These are phyloP conservation scores for Globisporangium irregulare DNA, from an alignment of 352 stramenopile genomes.

Conservation along the genomic window DNA sequence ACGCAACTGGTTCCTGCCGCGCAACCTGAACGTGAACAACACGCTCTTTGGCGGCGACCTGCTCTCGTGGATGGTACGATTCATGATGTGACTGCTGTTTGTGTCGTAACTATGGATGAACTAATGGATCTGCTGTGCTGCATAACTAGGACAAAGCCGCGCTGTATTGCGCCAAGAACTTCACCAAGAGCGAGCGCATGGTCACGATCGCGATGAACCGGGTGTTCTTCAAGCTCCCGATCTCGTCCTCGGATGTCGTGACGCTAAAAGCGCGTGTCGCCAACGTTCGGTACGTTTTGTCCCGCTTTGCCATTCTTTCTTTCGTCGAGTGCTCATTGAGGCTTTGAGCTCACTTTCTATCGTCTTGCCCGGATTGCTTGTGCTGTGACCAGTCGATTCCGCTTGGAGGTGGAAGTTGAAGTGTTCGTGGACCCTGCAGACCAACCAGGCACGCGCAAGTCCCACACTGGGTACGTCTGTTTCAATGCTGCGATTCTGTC, in stretches of 20 bases:
- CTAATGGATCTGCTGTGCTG: not conserved
- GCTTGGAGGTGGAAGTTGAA: slow-evolving; percentile 72
- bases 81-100: not conserved
- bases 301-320: no score
- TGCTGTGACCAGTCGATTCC: slow-evolving; percentile 37
- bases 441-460: slow-evolving; percentile 43
- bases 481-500: not conserved
- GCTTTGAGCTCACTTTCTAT: not conserved
- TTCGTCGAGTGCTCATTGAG: no score
- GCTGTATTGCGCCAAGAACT: slow-evolving; percentile 61
- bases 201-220: slow-evolving; percentile 64
- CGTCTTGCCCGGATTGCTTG: not conserved
- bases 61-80: slow-evolving; percentile 49
- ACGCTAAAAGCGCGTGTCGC: slow-evolving; percentile 62
- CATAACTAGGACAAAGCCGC: slow-evolving; percentile 49
- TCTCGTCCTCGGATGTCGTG: slow-evolving; percentile 63
- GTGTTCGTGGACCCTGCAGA: slow-evolving; percentile 61
- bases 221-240: slow-evolving; percentile 71
- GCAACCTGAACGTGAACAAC: slow-evolving; percentile 69
- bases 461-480: slow-evolving; percentile 43
- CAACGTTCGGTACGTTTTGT: slow-evolving; percentile 39
- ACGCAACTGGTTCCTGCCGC: slow-evolving; percentile 67
- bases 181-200: slow-evolving; percentile 70
- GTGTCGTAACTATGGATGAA: not conserved
- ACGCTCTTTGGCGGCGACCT: slow-evolving; percentile 70